These are phyloP conservation scores for Acanthamoeba royreba DNA, from an alignment of 208 protist species.

Conservation along the genomic window DNA sequence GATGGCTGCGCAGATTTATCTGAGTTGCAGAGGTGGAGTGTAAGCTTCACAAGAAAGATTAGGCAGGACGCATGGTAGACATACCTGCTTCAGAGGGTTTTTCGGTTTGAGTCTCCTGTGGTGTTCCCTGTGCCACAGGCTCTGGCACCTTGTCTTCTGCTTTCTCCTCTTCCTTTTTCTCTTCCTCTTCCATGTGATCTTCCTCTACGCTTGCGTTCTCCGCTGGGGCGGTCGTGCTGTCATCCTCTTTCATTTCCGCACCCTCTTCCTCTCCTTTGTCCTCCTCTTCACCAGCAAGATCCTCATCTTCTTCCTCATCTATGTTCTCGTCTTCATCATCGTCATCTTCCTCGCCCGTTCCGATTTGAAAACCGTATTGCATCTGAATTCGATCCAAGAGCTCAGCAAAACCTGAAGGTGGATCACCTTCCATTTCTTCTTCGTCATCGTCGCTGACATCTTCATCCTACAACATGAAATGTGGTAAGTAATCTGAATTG, in stretches of 20 bases:
- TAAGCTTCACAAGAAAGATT: not conserved
- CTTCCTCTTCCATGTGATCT: slow-evolving; percentile 47
- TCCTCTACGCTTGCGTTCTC: not conserved
- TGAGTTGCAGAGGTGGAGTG: not conserved
- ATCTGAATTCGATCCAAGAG: not conserved
- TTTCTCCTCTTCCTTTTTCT: slow-evolving; percentile 47
- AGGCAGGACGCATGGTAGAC: not conserved
- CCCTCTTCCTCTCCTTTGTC: not conserved
- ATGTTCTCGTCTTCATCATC: not conserved
- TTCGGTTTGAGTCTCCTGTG: not conserved
- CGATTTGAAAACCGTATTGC: not conserved
- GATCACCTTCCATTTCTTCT: not conserved
- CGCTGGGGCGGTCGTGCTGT: not conserved
- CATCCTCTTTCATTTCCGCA: not conserved
- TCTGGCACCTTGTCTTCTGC: not conserved
- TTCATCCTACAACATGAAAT: not conserved
- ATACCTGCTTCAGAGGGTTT: not conserved
- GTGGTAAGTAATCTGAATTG: not conserved
- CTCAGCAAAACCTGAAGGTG: not conserved
- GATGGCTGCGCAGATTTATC: not conserved
- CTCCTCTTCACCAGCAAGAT: too few relatives aligned
- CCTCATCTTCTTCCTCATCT: not conserved
- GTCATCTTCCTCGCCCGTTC: not conserved
- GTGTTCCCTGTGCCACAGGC: not conserved
- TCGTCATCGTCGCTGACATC: not conserved